These are phyloP conservation scores for Cafeteria roenbergensis DNA, from an alignment of 108 stramenopile genomes.

Conservation along the genomic window DNA sequence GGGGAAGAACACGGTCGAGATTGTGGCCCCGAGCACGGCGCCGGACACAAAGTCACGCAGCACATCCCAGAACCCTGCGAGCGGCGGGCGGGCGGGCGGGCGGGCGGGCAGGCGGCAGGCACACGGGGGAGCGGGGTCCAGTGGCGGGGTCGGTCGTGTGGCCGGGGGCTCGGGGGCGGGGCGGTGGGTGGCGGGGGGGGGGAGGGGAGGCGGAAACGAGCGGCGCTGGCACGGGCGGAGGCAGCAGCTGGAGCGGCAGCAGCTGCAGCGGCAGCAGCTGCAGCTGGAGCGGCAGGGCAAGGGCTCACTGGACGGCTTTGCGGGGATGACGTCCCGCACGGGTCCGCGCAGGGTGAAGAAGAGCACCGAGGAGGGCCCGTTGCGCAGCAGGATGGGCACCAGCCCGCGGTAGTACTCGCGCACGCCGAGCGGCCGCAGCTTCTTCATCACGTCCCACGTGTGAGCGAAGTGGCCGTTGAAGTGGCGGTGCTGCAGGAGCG, in stretches of 20 bases:
- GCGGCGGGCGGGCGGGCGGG: no score
- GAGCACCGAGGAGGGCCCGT: background rate
- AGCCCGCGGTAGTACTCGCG: conserved; percentile 5
- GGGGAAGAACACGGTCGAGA: conserved; percentile 8
- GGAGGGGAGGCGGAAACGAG: no score
- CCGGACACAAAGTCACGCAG: background rate
- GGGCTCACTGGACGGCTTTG: no score
- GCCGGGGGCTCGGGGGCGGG: no score
- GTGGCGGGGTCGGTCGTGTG: no score
- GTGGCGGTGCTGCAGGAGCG: conserved; percentile 6
- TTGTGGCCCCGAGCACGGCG: background rate
- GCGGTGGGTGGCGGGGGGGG: no score
- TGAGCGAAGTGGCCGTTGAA: background rate
- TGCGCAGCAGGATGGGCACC: conserved; percentile 3
- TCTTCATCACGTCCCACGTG: background rate
- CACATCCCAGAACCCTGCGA: background rate
- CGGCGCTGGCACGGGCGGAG: no score
- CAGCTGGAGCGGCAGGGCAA: no score
- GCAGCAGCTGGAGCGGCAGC: no score
- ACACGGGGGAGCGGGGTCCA: no score
- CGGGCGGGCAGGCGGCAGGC: no score
- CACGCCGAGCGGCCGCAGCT: conserved; percentile 3
- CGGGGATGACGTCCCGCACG: conserved; percentile 1
- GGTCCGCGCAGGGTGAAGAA: conserved; percentile 8
- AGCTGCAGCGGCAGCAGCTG: no score